Evolutionary conservation across 345 rosid genomes (phyloP).

Genomic region (Gossypium raimondii): DNA sequence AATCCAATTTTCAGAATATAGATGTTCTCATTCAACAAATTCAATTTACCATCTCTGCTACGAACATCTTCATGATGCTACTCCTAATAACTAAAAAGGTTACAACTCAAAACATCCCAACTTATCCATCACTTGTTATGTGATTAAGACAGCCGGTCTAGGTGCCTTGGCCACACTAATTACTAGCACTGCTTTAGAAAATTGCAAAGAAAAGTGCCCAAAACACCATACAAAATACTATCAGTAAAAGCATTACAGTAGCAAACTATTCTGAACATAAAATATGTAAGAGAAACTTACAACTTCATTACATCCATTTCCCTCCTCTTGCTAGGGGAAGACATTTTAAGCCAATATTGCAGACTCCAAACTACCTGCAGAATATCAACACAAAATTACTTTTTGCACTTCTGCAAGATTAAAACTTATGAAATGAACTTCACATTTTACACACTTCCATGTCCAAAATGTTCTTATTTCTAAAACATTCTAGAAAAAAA

Average conservation of each 20-base stretch:
- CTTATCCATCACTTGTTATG: not conserved
- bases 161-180: not conserved
- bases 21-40: not conserved
- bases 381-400: not conserved
- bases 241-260: not conserved
- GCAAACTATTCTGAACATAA: not conserved
- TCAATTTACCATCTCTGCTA: not conserved
- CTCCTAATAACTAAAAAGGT: not conserved
- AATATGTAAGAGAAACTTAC: slow-evolving; percentile 15
- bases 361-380: not conserved
- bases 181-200: not conserved
- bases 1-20: not conserved
- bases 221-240: not conserved
- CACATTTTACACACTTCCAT: no score
- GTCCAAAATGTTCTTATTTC: not conserved
- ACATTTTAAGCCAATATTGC: slow-evolving; percentile 3
- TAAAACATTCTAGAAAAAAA: not conserved
- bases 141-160: not conserved
- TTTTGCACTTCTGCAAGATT: not conserved
- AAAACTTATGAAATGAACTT: not conserved
- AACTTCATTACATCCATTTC: slow-evolving; percentile 31
- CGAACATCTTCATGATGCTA: not conserved
- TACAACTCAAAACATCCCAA: not conserved
- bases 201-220: not conserved
- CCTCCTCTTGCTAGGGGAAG: slow-evolving; percentile 28